Evolutionary conservation across 1,139 yeast genomes (phyloP).

Genomic region (Lodderomyces jiufengensis): DNA sequence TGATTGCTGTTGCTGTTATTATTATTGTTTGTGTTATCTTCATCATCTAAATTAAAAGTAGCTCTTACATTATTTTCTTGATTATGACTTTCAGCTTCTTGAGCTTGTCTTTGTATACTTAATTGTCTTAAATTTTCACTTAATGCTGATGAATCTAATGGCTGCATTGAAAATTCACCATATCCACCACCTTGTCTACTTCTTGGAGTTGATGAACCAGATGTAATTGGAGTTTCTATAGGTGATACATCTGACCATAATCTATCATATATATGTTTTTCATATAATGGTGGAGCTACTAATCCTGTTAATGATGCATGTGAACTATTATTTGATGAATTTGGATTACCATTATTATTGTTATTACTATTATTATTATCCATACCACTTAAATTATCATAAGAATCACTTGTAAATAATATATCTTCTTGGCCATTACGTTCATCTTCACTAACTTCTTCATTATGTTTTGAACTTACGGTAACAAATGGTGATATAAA

Average conservation of each 20-base stretch:
- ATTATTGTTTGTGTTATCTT: constrained; percentile 16
- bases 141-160: constrained; percentile 41
- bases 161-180: constrained; percentile 42
- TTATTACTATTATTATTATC: constrained; percentile 4
- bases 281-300: constrained; percentile 89
- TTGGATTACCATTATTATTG: constrained; percentile 6
- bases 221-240: constrained; percentile 50
- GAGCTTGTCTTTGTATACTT: constrained; percentile 47
- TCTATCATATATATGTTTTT: constrained; percentile 79
- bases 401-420: constrained; percentile 28
- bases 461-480: constrained; percentile 48
- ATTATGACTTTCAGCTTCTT: constrained; percentile 20
- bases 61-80: constrained; percentile 25
- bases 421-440: constrained; percentile 25
- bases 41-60: constrained; percentile 43
- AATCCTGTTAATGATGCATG: constrained; percentile 40
- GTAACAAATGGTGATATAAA: constrained; percentile 83
- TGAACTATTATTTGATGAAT: constrained; percentile 29
- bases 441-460: constrained; percentile 15
- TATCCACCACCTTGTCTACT: constrained; percentile 6
- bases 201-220: constrained; percentile 53
- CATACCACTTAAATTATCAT: constrained; percentile 17
- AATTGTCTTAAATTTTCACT: constrained; percentile 53
- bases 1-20: constrained; percentile 9
- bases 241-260: constrained; percentile 72